These are phyloP conservation scores for Panicum virgatum DNA, from an alignment of 202 grass and related monocot genomes.

Conservation along the genomic window DNA sequence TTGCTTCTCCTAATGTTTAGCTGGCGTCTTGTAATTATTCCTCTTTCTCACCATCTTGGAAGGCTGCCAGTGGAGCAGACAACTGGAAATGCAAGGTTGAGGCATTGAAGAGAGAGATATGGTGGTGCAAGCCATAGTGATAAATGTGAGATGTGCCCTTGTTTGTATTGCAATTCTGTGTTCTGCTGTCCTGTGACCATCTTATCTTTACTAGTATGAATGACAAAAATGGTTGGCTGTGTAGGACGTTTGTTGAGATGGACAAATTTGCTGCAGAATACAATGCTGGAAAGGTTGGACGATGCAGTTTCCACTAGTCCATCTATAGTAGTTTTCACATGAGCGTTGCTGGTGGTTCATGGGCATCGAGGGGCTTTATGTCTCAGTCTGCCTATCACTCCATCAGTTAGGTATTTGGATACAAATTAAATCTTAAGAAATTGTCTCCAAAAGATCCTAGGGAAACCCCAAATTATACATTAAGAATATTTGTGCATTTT, in stretches of 20 bases:
- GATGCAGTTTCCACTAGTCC: neutral
- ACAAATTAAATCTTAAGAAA: neutral
- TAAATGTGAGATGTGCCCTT: neutral
- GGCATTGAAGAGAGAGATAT: neutral
- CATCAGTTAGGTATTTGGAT: neutral
- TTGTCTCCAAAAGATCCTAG: neutral
- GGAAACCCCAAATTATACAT: neutral
- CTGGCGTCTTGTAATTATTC: neutral
- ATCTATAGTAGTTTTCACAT: neutral
- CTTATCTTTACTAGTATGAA: neutral
- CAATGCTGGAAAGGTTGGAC: conserved; percentile 2
- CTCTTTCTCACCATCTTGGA: neutral
- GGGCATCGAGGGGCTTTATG: neutral
- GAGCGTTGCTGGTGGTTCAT: neutral
- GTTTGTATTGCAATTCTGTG: conserved; percentile 4
- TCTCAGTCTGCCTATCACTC: neutral
- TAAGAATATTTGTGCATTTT: neutral
- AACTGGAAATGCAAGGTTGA: neutral
- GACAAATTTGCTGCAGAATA: neutral
- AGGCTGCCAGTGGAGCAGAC: conserved; percentile 4
- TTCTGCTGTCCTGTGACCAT: neutral
- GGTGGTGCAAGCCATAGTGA: neutral
- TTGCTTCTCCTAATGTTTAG: neutral
- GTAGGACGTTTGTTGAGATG: neutral
- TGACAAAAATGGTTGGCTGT: conserved; percentile 15